These are phyloP conservation scores for Monilinia fructigena DNA, from an alignment of 2,329 filamentous ascomycete species.

Conservation along the genomic window DNA sequence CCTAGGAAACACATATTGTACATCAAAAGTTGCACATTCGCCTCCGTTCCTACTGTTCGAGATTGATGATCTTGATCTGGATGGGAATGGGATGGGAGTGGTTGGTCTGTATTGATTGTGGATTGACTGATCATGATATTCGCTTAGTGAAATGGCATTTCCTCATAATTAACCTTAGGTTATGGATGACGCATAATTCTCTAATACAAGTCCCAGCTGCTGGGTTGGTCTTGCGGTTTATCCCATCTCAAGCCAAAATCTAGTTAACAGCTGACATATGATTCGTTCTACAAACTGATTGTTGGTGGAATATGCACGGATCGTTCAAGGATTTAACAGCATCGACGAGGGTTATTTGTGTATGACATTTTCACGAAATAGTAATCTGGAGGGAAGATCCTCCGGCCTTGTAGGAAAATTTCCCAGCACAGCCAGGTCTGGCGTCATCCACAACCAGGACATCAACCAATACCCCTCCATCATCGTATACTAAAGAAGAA, in stretches of 20 bases:
- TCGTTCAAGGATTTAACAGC: background rate
- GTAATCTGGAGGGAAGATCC: slow-evolving; percentile 11
- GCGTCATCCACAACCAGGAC: slow-evolving; percentile 2
- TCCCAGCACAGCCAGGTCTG: slow-evolving; percentile 1
- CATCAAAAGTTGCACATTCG: background rate
- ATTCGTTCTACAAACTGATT: background rate
- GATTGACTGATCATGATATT: background rate
- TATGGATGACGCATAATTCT: background rate
- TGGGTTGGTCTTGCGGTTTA: background rate
- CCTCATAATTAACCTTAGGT: background rate
- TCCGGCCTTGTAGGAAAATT: background rate
- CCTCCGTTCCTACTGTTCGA: slow-evolving; percentile 1
- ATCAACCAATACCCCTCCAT: slow-evolving; percentile 3
- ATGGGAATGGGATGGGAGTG: background rate
- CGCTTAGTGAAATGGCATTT: background rate
- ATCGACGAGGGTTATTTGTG: background rate
- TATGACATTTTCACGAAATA: background rate
- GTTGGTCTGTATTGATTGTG: background rate
- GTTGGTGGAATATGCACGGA: background rate
- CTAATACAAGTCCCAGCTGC: background rate
- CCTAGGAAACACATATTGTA: slow-evolving; percentile 1
- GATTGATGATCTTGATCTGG: background rate
- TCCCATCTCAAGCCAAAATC: background rate
- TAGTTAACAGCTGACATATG: background rate
- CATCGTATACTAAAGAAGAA: background rate